Conservation (phyloP, 163 green algal genomes). For the Scenedesmus sp. region DNA sequence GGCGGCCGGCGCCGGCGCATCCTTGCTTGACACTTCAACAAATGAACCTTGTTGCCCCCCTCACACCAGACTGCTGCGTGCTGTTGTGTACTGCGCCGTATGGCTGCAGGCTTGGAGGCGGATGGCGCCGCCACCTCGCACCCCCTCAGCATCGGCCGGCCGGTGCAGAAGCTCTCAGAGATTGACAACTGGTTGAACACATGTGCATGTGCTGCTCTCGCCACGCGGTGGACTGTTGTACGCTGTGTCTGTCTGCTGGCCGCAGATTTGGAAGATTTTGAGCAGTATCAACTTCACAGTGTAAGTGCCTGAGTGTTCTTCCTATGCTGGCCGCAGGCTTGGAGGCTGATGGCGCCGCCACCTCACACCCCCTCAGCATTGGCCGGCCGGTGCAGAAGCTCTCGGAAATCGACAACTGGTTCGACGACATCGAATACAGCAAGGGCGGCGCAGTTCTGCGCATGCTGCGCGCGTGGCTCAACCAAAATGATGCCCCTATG, state of each 20-base stretch:
- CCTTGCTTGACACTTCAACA: background rate
- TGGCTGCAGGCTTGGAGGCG: constrained; percentile 23
- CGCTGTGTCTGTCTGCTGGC: too few species aligned
- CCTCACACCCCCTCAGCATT: constrained; percentile 40
- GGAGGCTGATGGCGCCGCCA: constrained; percentile 31
- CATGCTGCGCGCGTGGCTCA: constrained; percentile 87
- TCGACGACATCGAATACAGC: constrained; percentile 82
- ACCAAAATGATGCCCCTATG: constrained; percentile 4
- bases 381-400: constrained; percentile 13
- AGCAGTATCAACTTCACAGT: too few species aligned
- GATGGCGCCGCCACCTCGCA: constrained; percentile 34
- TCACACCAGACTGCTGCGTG: background rate
- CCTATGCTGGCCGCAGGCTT: background rate
- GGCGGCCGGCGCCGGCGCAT: too few species aligned
- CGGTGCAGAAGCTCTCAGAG: constrained; percentile 32
- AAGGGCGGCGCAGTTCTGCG: constrained; percentile 89
- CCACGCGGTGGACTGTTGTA: too few species aligned
- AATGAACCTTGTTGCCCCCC: too few species aligned
- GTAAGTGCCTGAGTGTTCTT: too few species aligned
- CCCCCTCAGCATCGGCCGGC: constrained; percentile 23
- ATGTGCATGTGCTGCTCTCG: too few species aligned
- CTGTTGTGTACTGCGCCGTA: background rate
- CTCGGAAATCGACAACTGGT: constrained; percentile 70
- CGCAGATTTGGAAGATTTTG: too few species aligned
- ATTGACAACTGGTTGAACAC: constrained; percentile 58